A percentile compares a stretch with the other conserved stretches of the same genome.
Evolutionary conservation across 2,329 filamentous ascomycete species (phyloP).

Genomic region (Torrubiella hemipterigena): DNA sequence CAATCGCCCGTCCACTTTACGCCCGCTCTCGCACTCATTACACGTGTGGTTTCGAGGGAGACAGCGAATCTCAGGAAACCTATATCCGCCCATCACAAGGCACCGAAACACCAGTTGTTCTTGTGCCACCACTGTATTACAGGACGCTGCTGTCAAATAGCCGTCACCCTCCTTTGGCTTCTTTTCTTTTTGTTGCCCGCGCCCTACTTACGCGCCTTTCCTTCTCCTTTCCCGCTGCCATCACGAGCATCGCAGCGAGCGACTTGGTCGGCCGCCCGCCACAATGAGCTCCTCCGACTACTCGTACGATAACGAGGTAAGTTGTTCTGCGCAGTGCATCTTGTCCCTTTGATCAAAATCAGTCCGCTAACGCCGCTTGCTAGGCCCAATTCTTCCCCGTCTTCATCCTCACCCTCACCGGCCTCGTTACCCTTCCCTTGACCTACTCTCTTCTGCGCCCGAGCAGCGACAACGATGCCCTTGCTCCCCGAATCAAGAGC

Average conservation of each 20-base stretch:
- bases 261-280: slow-evolving; percentile 25
- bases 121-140: no score
- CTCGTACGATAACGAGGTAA: slow-evolving; percentile 88
- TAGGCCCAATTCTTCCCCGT: slow-evolving; percentile 97
- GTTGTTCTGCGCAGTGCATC: slow-evolving; percentile 7
- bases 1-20: slow-evolving; percentile 6
- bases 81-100: no score
- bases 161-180: no score
- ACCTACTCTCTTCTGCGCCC: slow-evolving; percentile 81
- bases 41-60: no score
- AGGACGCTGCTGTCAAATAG: no score
- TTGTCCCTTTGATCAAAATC: not conserved
- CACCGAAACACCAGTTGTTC: no score
- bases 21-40: slow-evolving; percentile 1
- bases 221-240: no score
- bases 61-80: no score
- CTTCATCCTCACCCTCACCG: slow-evolving; percentile 86
- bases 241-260: no score
- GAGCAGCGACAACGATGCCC: slow-evolving; percentile 63
- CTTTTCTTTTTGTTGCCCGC: no score
- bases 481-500: slow-evolving; percentile 71
- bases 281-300: slow-evolving; percentile 91
- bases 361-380: slow-evolving; percentile 1
- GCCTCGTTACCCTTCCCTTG: slow-evolving; percentile 78
- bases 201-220: no score